These are phyloP conservation scores for Aspergillus sp. DNA, from an alignment of 2,329 filamentous ascomycete genomes.

Conservation along the genomic window DNA sequence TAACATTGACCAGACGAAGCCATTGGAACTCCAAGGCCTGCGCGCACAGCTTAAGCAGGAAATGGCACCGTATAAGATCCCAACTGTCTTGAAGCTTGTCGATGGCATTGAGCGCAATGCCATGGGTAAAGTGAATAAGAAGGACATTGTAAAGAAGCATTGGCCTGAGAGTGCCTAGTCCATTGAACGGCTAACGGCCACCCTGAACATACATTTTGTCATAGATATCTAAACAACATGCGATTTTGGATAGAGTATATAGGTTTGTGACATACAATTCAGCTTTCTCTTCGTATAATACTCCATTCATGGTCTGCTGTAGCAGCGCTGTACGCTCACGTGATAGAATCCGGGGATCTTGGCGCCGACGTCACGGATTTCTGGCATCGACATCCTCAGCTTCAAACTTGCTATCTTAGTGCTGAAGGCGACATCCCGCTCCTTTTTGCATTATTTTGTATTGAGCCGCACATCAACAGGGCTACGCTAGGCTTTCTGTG, in stretches of 20 bases:
- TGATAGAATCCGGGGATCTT: conserved; percentile 10
- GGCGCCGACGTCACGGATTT: conserved; percentile 17
- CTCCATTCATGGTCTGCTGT: too few relatives aligned
- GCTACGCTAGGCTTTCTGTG: too few relatives aligned
- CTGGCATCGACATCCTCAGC: background rate
- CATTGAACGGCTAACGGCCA: background rate
- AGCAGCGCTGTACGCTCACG: conserved; percentile 4
- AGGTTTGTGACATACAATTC: background rate
- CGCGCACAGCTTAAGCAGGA: conserved; percentile 29
- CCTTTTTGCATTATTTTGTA: too few relatives aligned
- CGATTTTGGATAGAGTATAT: background rate
- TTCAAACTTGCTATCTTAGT: too few relatives aligned
- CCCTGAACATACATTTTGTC: too few relatives aligned
- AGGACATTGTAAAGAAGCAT: conserved; percentile 31
- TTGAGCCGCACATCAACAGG: too few relatives aligned
- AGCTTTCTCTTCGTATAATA: too few relatives aligned
- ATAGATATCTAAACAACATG: background rate
- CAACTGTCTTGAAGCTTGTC: conserved; percentile 75
- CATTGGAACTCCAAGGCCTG: conserved; percentile 23
- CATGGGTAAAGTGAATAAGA: conserved; percentile 71
- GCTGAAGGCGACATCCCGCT: too few relatives aligned
- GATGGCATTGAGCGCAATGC: conserved; percentile 51
- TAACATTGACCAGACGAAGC: conserved; percentile 15
- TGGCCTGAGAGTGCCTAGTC: conserved; percentile 18
- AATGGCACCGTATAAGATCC: conserved; percentile 85